Conservation (phyloP, 441 rosid genomes). For the California macrophylla region DNA sequence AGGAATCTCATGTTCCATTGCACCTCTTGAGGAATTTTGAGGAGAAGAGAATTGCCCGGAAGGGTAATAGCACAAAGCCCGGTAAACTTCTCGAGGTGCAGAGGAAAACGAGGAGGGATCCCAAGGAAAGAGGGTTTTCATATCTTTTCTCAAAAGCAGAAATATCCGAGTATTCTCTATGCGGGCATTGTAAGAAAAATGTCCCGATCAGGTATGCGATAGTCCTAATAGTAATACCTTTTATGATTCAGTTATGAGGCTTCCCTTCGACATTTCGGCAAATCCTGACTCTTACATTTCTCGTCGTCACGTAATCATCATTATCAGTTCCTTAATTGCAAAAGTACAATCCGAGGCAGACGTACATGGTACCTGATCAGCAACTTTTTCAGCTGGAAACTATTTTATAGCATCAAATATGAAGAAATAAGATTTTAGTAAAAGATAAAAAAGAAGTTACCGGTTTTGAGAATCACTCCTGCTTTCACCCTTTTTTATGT, state of each 20-base stretch:
- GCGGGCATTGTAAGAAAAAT: constrained; percentile 75
- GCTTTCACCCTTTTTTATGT: neutral
- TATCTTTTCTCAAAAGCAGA: constrained; percentile 77
- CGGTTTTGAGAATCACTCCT: neutral
- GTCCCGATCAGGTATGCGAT: constrained; percentile 51
- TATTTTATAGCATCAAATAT: neutral
- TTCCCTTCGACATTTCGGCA: too few species aligned
- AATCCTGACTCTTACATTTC: too few species aligned
- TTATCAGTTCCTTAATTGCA: neutral
- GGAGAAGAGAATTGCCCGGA: constrained; percentile 73
- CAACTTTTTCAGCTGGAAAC: neutral
- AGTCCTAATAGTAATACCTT: neutral
- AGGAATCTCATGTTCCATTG: constrained; percentile 67
- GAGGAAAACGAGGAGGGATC: constrained; percentile 29
- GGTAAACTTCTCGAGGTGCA: constrained; percentile 33
- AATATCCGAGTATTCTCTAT: constrained; percentile 49
- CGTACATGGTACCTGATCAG: neutral
- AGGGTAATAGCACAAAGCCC: constrained; percentile 36
- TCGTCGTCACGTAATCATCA: too few species aligned
- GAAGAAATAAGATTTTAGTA: neutral
- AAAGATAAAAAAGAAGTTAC: neutral
- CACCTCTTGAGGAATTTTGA: constrained; percentile 86
- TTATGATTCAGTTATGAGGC: neutral
- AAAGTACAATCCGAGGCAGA: neutral
- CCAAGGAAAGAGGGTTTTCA: constrained; percentile 47